Conservation (phyloP, 2,329 filamentous ascomycete genomes). For the Acrodontium crateriforme region DNA sequence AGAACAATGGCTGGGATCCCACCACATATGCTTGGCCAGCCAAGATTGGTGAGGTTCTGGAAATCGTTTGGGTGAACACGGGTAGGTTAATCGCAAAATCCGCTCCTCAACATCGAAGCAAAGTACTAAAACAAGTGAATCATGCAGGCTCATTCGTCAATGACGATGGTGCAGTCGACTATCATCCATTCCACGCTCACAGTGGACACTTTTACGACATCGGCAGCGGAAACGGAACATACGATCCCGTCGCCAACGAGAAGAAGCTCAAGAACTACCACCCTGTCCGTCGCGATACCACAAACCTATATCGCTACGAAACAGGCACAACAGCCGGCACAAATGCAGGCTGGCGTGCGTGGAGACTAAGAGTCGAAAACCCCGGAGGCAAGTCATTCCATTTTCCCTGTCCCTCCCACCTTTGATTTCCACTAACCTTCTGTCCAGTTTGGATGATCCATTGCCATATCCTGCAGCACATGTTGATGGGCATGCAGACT, state of each 20-base stretch:
- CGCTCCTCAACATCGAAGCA: conserved; percentile 3
- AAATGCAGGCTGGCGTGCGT: conserved; percentile 45
- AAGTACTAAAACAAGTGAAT: background rate
- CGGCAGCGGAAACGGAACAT: conserved; percentile 40
- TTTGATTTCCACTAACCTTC: no score
- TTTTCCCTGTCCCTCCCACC: no score
- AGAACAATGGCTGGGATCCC: conserved; percentile 42
- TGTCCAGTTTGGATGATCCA: conserved; percentile 53
- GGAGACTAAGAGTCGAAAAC: conserved; percentile 41
- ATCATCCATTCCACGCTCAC: conserved; percentile 43
- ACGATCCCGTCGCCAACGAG: conserved; percentile 38
- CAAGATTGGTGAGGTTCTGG: conserved; percentile 40
- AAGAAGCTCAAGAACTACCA: conserved; percentile 23
- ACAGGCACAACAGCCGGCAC: conserved; percentile 26
- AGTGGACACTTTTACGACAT: conserved; percentile 42
- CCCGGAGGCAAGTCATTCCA: no score
- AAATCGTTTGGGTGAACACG: conserved; percentile 25
- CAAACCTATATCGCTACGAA: conserved; percentile 43
- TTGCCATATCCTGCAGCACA: conserved; percentile 45
- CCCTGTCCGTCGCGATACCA: conserved; percentile 34
- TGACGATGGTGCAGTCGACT: conserved; percentile 23
- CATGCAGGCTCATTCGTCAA: no score
- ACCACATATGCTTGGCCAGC: conserved; percentile 37
- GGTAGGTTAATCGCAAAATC: conserved; percentile 16
- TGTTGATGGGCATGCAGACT: conserved; percentile 42